phyloP scores from a whole-genome alignment of 1,284 basidiomycete genomes.

The Heterobasidion annosum region DNA sequence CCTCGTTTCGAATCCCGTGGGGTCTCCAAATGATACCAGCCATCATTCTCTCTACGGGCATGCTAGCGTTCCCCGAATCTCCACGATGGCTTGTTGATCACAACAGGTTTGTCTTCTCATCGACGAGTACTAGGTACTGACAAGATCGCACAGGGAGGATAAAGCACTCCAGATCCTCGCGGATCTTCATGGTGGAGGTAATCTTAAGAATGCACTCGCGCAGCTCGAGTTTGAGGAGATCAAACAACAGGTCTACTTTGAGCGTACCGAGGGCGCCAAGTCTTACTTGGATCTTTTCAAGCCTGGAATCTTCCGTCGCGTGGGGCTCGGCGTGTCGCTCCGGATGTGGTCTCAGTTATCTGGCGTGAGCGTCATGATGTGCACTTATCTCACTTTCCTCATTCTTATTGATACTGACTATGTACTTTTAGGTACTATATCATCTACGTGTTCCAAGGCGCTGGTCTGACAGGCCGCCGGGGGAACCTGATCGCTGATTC shows the following conservation, averaged over 20 bases:
- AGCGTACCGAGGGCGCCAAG: conserved; percentile 64
- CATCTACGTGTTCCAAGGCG: conserved; percentile 69
- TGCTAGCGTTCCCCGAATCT: conserved; percentile 59
- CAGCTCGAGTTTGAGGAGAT: conserved; percentile 77
- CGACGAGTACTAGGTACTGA: neutral
- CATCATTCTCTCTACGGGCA: conserved; percentile 58
- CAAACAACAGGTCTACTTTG: conserved; percentile 61
- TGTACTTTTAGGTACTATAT: conserved; percentile 53
- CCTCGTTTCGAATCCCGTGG: conserved; percentile 76
- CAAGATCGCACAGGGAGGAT: too few relatives aligned
- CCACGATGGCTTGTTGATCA: conserved; percentile 66
- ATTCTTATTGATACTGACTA: neutral
- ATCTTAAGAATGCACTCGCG: conserved; percentile 57
- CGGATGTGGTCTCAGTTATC: conserved; percentile 41
- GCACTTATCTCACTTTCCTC: conserved; percentile 9
- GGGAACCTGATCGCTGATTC: conserved; percentile 70
- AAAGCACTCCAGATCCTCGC: conserved; percentile 51
- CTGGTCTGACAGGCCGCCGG: conserved; percentile 62
- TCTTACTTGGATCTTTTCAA: conserved; percentile 60
- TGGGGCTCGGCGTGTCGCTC: conserved; percentile 30
- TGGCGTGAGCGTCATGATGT: conserved; percentile 63
- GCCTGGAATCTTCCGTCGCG: conserved; percentile 33
- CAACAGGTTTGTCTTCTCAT: conserved; percentile 26
- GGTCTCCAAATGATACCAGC: conserved; percentile 73
- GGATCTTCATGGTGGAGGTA: conserved; percentile 70